Percentiles rank a stretch among this genome's conserved stretches.
Evolutionary conservation across 139 green algal species (phyloP).

Genomic region (Chlamydomonas eustigma): DNA sequence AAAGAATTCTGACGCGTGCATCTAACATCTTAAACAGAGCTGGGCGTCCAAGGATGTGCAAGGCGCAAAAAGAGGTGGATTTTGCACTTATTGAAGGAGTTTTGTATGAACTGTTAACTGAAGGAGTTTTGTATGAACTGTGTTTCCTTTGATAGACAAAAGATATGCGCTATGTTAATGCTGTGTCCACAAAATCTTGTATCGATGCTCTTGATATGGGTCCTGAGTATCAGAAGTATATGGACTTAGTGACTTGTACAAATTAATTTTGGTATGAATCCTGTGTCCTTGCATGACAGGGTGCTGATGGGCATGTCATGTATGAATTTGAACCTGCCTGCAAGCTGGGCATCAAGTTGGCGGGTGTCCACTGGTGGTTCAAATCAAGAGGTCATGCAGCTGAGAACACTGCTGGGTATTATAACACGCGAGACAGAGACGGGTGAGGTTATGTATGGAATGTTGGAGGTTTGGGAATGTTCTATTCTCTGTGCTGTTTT

Average conservation of each 20-base stretch:
- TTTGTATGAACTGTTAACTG: no score
- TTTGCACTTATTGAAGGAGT: neutral
- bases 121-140: no score
- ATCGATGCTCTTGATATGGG: no score
- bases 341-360: conserved; percentile 85
- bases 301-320: conserved; percentile 45
- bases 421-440: conserved; percentile 89
- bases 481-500: no score
- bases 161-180: no score
- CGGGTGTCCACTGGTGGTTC: conserved; percentile 99
- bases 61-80: conserved; percentile 5
- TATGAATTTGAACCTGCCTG: conserved; percentile 65
- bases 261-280: no score
- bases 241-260: no score
- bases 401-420: conserved; percentile 97
- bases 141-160: no score
- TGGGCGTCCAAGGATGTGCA: conserved; percentile 57
- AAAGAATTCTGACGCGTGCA: conserved; percentile 73
- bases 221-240: no score
- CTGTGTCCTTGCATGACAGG: no score
- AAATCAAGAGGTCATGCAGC: conserved; percentile 88
- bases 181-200: no score
- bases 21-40: conserved; percentile 53
- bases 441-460: conserved; percentile 57
- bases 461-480: no score